phyloP scores from a whole-genome alignment of 768 basidiomycete species.

The Lentinus brumalis region DNA sequence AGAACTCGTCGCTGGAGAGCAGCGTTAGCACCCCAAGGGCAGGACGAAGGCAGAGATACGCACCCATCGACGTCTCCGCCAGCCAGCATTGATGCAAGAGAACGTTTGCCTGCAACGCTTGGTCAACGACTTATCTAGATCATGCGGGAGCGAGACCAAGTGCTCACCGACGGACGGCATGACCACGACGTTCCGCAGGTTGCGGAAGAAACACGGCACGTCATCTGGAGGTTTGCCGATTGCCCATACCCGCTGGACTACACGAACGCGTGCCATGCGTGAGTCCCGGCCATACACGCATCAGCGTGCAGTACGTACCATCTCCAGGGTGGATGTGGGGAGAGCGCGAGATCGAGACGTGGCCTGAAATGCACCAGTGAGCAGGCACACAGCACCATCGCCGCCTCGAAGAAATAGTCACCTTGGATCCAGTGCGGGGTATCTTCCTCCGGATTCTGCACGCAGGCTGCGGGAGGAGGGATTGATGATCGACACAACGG shows the following conservation, averaged over 20 bases:
- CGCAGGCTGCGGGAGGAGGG: conserved; percentile 46
- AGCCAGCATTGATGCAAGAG: conserved; percentile 70
- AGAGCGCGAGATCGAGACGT: conserved; percentile 57
- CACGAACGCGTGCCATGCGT: background rate
- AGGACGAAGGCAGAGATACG: conserved; percentile 9
- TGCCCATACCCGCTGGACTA: conserved; percentile 72
- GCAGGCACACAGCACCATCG: conserved; percentile 27
- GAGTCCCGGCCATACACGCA: background rate
- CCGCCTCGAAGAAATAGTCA: conserved; percentile 16
- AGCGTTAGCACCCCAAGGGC: background rate
- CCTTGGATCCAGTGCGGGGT: conserved; percentile 62
- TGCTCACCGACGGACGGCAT: conserved; percentile 60
- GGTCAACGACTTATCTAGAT: background rate
- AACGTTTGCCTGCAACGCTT: conserved; percentile 49
- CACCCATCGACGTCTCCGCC: conserved; percentile 83
- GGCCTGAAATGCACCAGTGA: conserved; percentile 12
- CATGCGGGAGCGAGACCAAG: background rate
- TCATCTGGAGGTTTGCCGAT: conserved; percentile 68
- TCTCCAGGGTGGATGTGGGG: conserved; percentile 83
- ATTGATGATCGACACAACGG: background rate
- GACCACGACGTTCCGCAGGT: conserved; percentile 72
- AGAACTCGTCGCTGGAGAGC: conserved; percentile 58
- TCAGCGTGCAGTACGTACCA: conserved; percentile 38
- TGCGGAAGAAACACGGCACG: conserved; percentile 56
- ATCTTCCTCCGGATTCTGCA: conserved; percentile 52